A percentile compares a stretch with the other conserved stretches of the same genome.
Conservation (phyloP, 805 yeast species). For the Alloascoidea hylecoeti region DNA sequence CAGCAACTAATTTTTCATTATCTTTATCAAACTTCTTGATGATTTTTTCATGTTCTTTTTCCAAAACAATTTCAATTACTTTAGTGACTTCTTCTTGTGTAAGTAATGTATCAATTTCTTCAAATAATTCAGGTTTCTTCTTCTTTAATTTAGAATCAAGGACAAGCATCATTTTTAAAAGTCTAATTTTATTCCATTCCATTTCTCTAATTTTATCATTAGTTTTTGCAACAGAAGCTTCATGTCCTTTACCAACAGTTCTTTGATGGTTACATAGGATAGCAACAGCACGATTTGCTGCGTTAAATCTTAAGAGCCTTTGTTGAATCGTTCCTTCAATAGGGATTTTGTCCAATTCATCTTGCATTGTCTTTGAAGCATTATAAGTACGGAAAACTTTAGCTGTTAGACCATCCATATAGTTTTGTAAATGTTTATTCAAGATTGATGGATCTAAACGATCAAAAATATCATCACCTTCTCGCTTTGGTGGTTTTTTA, state of each 20-base stretch:
- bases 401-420: slow-evolving; percentile 90
- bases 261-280: slow-evolving; percentile 95
- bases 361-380: slow-evolving; percentile 95
- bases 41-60: slow-evolving; percentile 50
- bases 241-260: slow-evolving; percentile 78
- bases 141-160: slow-evolving; percentile 38
- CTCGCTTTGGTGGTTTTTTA: slow-evolving; percentile 77
- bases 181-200: slow-evolving; percentile 69
- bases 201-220: slow-evolving; percentile 66
- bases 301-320: slow-evolving; percentile 77
- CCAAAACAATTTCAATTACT: slow-evolving; percentile 46
- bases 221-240: slow-evolving; percentile 65
- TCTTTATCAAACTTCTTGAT: slow-evolving; percentile 60
- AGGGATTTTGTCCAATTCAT: slow-evolving; percentile 73
- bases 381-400: slow-evolving; percentile 95
- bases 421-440: slow-evolving; percentile 77
- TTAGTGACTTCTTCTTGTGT: slow-evolving; percentile 46
- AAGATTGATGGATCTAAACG: slow-evolving; percentile 72
- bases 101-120: slow-evolving; percentile 53
- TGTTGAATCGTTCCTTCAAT: slow-evolving; percentile 82
- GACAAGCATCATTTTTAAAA: slow-evolving; percentile 54
- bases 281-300: slow-evolving; percentile 93
- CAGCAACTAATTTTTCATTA: slow-evolving; percentile 54
- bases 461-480: slow-evolving; percentile 89
- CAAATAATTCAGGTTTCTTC: slow-evolving; percentile 44